Evolutionary conservation across 2,329 filamentous ascomycete species (phyloP).

Genomic region (Colletotrichum plurivorum): DNA sequence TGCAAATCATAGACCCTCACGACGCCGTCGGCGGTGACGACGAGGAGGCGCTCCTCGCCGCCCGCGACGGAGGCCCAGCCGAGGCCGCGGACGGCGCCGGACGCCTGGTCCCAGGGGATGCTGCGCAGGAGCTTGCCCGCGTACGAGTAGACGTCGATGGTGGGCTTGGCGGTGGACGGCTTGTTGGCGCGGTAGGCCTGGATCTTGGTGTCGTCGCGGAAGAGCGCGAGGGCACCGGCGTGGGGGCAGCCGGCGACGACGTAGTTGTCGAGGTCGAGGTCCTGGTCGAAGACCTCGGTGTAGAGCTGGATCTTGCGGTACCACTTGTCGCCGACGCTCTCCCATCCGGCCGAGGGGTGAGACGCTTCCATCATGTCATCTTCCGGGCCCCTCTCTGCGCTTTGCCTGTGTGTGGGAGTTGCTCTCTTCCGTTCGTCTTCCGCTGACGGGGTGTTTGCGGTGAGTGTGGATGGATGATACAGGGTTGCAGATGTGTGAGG

Average conservation of each 20-base stretch:
- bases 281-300: constrained; percentile 91
- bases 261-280: constrained; percentile 96
- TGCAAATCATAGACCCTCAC: constrained; percentile 95
- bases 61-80: constrained; percentile 84
- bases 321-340: constrained; percentile 91
- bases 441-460: background rate
- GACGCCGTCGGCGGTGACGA: constrained; percentile 90
- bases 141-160: constrained; percentile 95
- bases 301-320: constrained; percentile 97
- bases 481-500: background rate
- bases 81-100: constrained; percentile 81
- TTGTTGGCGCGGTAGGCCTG: constrained; percentile 80
- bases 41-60: constrained; percentile 85
- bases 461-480: background rate
- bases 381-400: constrained; percentile 39
- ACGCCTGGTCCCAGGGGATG: constrained; percentile 93
- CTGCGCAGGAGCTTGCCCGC: constrained; percentile 89
- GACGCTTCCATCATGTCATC: constrained; percentile 67
- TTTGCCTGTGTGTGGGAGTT: background rate
- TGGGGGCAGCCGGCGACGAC: constrained; percentile 92
- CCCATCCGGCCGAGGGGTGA: constrained; percentile 89
- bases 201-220: constrained; percentile 89
- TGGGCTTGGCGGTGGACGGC: constrained; percentile 74
- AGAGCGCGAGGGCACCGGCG: constrained; percentile 88
- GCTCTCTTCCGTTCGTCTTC: background rate